Percentiles rank a stretch among this genome's conserved stretches.
These are phyloP conservation scores for Aureobasidium sp. DNA, from an alignment of 2,329 filamentous ascomycete species.

Conservation along the genomic window DNA sequence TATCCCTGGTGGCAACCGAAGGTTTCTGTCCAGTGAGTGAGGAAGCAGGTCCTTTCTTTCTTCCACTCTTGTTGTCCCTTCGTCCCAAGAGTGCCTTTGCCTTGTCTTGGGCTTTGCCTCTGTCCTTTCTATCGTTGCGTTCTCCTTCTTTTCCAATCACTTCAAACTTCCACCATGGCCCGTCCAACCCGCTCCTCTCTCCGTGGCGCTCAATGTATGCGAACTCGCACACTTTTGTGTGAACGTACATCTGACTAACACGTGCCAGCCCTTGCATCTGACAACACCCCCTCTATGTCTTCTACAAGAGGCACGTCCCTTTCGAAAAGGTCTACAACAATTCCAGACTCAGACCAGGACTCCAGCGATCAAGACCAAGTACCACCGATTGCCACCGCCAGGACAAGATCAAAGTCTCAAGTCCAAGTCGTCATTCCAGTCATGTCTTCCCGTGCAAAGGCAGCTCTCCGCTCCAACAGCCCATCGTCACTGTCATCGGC, in stretches of 20 bases:
- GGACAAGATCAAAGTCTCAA: neutral
- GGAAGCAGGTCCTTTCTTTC: slow-evolving; percentile 4
- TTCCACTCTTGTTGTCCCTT: neutral
- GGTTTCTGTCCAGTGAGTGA: neutral
- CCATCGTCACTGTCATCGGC: slow-evolving; percentile 24
- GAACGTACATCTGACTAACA: slow-evolving; percentile 1
- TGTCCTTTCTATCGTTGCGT: neutral
- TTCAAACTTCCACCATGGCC: slow-evolving; percentile 4
- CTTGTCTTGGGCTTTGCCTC: neutral
- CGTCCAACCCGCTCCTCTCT: slow-evolving; percentile 13
- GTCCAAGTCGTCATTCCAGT: slow-evolving; percentile 14
- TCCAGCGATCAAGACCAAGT: slow-evolving; percentile 2
- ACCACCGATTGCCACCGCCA: neutral
- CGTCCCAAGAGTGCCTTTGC: neutral
- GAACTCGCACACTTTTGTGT: neutral
- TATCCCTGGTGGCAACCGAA: slow-evolving; percentile 6
- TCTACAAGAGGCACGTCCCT: neutral
- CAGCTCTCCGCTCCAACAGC: slow-evolving; percentile 8
- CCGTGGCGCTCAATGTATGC: neutral
- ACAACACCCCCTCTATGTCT: neutral
- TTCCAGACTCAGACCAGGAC: slow-evolving; percentile 7
- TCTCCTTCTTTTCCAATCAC: neutral
- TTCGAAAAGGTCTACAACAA: neutral
- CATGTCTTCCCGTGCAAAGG: slow-evolving; percentile 10
- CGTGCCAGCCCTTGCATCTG: neutral